Evolutionary conservation across 2,329 filamentous ascomycete genomes (phyloP).

Genomic region (Paecilomyces formosus): DNA sequence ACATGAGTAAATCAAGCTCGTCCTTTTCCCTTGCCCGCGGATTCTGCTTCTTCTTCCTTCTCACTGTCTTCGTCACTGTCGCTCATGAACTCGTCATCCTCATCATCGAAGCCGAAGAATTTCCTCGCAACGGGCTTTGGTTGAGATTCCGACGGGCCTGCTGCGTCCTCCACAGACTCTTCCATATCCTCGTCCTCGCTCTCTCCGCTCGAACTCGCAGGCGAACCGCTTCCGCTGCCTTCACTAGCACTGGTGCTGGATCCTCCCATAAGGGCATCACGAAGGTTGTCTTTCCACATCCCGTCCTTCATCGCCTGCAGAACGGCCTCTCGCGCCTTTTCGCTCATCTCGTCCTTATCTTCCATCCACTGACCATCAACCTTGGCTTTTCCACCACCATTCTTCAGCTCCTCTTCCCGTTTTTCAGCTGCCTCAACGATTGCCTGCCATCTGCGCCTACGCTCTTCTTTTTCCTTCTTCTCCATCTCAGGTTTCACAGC

Average conservation of each 20-base stretch:
- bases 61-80: slow-evolving; percentile 33
- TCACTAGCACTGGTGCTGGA: slow-evolving; percentile 34
- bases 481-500: slow-evolving; percentile 98
- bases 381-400: slow-evolving; percentile 58
- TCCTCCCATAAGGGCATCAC: slow-evolving; percentile 25
- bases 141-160: slow-evolving; percentile 17
- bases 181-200: slow-evolving; percentile 18
- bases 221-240: slow-evolving; percentile 23
- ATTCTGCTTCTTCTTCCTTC: slow-evolving; percentile 5
- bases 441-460: slow-evolving; percentile 73
- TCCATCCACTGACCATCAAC: slow-evolving; percentile 92
- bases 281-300: slow-evolving; percentile 36
- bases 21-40: slow-evolving; percentile 27
- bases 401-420: slow-evolving; percentile 73
- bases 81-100: slow-evolving; percentile 41
- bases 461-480: slow-evolving; percentile 80
- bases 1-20: slow-evolving; percentile 14
- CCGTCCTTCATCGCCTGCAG: slow-evolving; percentile 63
- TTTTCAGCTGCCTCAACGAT: slow-evolving; percentile 79
- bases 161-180: slow-evolving; percentile 10
- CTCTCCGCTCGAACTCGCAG: slow-evolving; percentile 26
- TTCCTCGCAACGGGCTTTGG: slow-evolving; percentile 22
- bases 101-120: slow-evolving; percentile 41
- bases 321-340: slow-evolving; percentile 73
- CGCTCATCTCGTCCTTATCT: slow-evolving; percentile 81